phyloP scores from a whole-genome alignment of 2,329 filamentous ascomycete species.

The Colletotrichum horii region DNA sequence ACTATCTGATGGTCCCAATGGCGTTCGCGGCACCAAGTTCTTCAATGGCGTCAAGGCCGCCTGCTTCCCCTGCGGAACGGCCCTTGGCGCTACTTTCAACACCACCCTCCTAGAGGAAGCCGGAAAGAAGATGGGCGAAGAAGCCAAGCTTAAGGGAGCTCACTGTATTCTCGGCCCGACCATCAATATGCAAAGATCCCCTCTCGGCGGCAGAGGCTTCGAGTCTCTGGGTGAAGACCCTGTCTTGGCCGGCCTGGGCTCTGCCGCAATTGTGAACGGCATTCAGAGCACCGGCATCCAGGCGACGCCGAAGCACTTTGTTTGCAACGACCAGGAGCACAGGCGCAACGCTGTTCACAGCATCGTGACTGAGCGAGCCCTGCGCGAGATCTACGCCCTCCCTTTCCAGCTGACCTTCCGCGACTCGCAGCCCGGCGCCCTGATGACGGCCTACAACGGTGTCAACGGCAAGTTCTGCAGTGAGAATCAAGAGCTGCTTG shows the following conservation, averaged over 20 bases:
- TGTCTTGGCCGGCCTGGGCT: conserved; percentile 59
- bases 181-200: conserved; percentile 66
- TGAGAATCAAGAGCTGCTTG: conserved; percentile 56
- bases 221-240: conserved; percentile 66
- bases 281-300: conserved; percentile 62
- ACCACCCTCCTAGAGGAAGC: conserved; percentile 54
- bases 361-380: conserved; percentile 58
- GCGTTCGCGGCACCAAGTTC: conserved; percentile 70
- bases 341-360: conserved; percentile 60
- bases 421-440: conserved; percentile 54
- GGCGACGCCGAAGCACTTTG: conserved; percentile 65
- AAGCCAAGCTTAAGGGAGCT: conserved; percentile 61
- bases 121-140: conserved; percentile 56
- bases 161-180: conserved; percentile 66
- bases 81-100: conserved; percentile 64
- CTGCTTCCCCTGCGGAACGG: conserved; percentile 66
- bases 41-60: conserved; percentile 67
- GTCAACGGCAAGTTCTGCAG: conserved; percentile 62
- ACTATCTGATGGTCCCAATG: conserved; percentile 73
- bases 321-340: conserved; percentile 67
- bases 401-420: conserved; percentile 63
- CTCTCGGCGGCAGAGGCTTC: conserved; percentile 65
- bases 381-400: conserved; percentile 63
- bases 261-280: conserved; percentile 57
- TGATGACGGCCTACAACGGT: conserved; percentile 67